Base-by-base conservation (phyloP, 2,329 filamentous ascomycete species). In the Dothidotthia symphoricarpi region DNA sequence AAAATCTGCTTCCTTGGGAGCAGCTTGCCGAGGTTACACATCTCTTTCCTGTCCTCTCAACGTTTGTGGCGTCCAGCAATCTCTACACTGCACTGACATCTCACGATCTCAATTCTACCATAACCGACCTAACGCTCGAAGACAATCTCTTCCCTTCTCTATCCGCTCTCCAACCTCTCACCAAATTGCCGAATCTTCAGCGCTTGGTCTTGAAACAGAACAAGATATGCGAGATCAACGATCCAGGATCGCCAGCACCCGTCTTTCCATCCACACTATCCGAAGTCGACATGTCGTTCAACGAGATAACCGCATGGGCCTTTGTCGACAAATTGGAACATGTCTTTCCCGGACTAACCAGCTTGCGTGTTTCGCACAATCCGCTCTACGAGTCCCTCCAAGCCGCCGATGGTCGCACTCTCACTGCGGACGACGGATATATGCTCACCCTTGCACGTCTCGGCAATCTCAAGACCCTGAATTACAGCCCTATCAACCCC, bases 391-490 rank as follows among this genome's bases (percentile, higher is more conserved):
- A 83, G 36, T 69, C 75, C 47, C 72, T 72, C n/a, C 51, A 55
- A 35, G 55, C 68, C 28, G 32, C 73, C 45, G 68, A 69, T 26
- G 66, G 61, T 37, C 70, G 61, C 34, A 36, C 53, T 16, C 55
- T 76, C 16, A 77, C 75, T 5, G 75, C 83, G 1, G 88, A 95
- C 37, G 87, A 95, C 57, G 85, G 86, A 1, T 91, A 89, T 69
- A 95, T 95, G 86, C 76, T 96, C 31, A 88, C 87, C 1, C 73
- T 95, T 16, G 87, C 84, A 17, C 85, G 89, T 2, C 72, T 96
- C 1, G 76, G 78, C 1, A 70, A 71, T 1, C 76, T 97, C 8
- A 76, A 76, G 36, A 75, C 73, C 1, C 75, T 96, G 19, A 93
- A 93, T 61, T 88, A 86, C 62, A 82, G 67, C 43, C 66, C 64